A percentile compares a stretch with the other conserved stretches of the same genome.
phyloP scores from a whole-genome alignment of 257 asterid genomes.

The Eustoma russellianum region DNA sequence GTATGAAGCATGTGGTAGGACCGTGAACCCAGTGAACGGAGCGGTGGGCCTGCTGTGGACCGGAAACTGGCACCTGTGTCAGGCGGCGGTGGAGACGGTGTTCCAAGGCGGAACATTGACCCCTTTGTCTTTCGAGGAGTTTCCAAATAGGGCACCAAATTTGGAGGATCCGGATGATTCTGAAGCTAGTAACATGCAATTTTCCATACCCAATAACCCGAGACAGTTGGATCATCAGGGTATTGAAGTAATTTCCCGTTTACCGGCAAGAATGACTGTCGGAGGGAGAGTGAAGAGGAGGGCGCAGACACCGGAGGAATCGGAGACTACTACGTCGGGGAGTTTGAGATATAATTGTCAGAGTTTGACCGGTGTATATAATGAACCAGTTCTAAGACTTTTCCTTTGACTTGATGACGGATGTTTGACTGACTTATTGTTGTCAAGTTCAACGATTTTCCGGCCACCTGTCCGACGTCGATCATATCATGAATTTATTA shows the following conservation, averaged over 20 bases:
- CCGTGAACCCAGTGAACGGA: conserved; percentile 76
- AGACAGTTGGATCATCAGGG: conserved; percentile 12
- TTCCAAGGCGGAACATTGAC: conserved; percentile 52
- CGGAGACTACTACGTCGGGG: conserved; percentile 63
- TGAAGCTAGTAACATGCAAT: conserved; percentile 10
- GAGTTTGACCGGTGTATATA: conserved; percentile 19
- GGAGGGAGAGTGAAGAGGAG: conserved; percentile 23
- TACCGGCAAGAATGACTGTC: conserved; percentile 14
- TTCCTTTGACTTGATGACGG: conserved; percentile 22
- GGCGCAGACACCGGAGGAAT: conserved; percentile 46
- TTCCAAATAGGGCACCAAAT: conserved; percentile 6
- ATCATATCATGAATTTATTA: not conserved
- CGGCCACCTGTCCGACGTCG: conserved; percentile 4
- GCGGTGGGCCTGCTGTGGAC: conserved; percentile 70
- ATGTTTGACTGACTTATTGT: not conserved
- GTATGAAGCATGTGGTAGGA: conserved; percentile 82
- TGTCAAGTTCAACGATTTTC: not conserved
- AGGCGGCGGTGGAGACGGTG: conserved; percentile 78
- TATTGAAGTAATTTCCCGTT: conserved; percentile 10
- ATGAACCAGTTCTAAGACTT: conserved; percentile 37
- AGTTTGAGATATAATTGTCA: conserved; percentile 29
- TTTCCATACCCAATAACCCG: conserved; percentile 9
- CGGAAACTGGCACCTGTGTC: conserved; percentile 79
- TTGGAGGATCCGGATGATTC: conserved; percentile 14
- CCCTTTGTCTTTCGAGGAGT: conserved; percentile 21